Base-by-base conservation (phyloP, 2,329 filamentous ascomycete species). In the Lasiodiplodia theobromae region DNA sequence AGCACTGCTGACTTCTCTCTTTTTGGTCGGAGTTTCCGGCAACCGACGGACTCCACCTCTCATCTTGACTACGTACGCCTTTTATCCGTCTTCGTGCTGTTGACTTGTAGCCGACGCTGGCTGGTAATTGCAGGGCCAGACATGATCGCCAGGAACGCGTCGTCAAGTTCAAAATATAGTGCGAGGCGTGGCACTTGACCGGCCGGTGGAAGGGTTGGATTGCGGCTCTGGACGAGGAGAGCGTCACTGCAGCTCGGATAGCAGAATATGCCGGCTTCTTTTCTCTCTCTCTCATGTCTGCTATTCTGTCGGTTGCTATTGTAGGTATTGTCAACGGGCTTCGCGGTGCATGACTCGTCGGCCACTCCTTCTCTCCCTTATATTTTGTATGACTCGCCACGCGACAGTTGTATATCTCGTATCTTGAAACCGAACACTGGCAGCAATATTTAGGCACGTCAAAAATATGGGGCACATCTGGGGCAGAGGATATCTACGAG, bases 351-450 rank as follows among this genome's bases (percentile, higher is more conserved):
- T 64, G 60, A 64, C 60, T 64, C 60, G 60, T 28, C 8, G 12
- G 28, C 6, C 47, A 25, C 40, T 64, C 44, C 18, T 38, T 53
- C 38, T n/a, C 47, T 64, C 60, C 60, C 60, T 53, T 53, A 52
- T 52, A 64, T 64, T 64, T 51, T 16, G 47, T 64, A 52, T 64
- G 60, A 64, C 60, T 64, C 60, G 60, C 47, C 60, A 64, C 25
- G 60, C 47, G 60, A 64, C 60, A 25, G n/a, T 16, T 64, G 47
- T 64, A n/a, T 25, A n/a, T 21, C 47, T 64, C 60, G 60, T 64
- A 64, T 64, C 18, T 31, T 49, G 60, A 64, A 64, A 64, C 60
- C 21, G 25, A 10, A 38, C 47, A 5, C n/a, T 37, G 18, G 40
- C 38, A 51, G 58, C 58, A 23, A 63, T 53, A 52, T 64, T 64